These are phyloP conservation scores for Colletotrichum tofieldiae DNA, from an alignment of 2,329 filamentous ascomycete genomes.

Conservation along the genomic window DNA sequence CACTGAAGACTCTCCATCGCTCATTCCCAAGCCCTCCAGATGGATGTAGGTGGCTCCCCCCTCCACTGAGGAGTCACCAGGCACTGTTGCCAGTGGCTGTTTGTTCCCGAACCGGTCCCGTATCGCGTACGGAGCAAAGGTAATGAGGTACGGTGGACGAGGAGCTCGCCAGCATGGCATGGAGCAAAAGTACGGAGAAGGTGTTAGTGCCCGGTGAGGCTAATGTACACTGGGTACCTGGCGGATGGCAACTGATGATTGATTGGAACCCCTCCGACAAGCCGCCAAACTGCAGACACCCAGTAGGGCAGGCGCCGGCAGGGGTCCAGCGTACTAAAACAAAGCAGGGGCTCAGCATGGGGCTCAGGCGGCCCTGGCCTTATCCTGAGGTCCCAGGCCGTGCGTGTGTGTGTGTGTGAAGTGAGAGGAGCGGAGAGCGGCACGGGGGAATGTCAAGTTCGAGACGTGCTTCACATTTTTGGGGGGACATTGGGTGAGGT, in stretches of 20 bases:
- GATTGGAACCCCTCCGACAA: neutral
- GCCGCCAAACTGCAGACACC: neutral
- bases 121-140: neutral
- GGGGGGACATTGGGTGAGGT: neutral
- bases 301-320: slow-evolving; percentile 31
- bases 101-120: neutral
- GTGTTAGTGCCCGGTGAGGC: neutral
- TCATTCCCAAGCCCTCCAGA: neutral
- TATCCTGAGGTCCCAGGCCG: slow-evolving; percentile 10
- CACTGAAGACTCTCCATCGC: neutral
- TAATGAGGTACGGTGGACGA: slow-evolving; percentile 6
- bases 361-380: neutral
- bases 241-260: neutral
- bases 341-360: slow-evolving; percentile 10
- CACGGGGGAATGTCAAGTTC: neutral
- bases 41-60: neutral
- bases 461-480: slow-evolving; percentile 12
- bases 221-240: neutral
- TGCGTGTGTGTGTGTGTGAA: neutral
- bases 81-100: neutral
- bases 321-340: slow-evolving; percentile 22
- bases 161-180: neutral
- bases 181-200: neutral
- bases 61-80: neutral
- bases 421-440: neutral